Conservation (phyloP, 257 asterid species). For the Gynochthodes officinalis region DNA sequence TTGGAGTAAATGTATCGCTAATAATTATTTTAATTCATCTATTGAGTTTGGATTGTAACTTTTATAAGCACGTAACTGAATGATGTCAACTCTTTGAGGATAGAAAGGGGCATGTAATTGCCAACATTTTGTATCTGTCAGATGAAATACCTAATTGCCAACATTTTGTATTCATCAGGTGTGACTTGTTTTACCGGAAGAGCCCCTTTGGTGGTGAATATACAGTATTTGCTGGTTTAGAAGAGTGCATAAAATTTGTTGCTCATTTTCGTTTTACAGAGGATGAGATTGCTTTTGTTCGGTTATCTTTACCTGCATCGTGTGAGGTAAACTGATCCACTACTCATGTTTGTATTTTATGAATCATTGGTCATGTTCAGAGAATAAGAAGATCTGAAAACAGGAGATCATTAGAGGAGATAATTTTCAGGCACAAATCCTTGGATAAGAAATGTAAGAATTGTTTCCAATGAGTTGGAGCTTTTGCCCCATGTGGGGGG, state of each 20-base stretch:
- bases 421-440: neutral
- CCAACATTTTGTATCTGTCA: no score
- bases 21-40: neutral
- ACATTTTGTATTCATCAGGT: constrained; percentile 47
- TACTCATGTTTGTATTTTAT: neutral
- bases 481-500: no score
- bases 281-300: constrained; percentile 76
- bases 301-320: constrained; percentile 61
- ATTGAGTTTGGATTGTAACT: neutral
- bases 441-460: no score
- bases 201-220: constrained; percentile 98
- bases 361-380: neutral
- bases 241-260: constrained; percentile 86
- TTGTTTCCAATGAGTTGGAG: no score
- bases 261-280: constrained; percentile 77
- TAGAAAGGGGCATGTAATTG: neutral
- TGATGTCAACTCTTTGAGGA: neutral
- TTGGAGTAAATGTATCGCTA: neutral
- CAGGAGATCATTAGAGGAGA: neutral
- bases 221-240: constrained; percentile 92
- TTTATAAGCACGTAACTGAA: neutral
- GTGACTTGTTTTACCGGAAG: constrained; percentile 75
- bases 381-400: neutral
- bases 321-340: constrained; percentile 65
- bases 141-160: constrained; percentile 13